Evolutionary conservation across 208 protist species (phyloP), one percentile per base, ranked within the genome.

Genomic region (Crithidia bombi): DNA sequence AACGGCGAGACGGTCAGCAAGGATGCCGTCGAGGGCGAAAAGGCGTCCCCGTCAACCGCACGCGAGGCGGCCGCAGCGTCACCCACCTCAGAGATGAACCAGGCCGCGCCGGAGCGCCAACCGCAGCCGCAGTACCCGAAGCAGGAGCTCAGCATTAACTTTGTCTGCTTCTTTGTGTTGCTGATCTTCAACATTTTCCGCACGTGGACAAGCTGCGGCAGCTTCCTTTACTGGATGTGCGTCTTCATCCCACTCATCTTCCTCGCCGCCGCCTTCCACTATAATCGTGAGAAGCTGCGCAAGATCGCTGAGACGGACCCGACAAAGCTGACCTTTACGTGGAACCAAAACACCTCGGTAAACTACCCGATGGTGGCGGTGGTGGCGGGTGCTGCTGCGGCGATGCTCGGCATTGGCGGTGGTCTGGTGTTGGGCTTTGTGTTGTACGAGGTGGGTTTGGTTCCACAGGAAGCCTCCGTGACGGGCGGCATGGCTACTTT

Each of bases 351-450:
- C 21, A 96, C 66, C 36, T 84, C 63, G 15, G 58, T 93, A 2
- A 71, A 49, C 23, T 94, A 83, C 65, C 91, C 88, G 21, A 57
- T 91, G 39, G 75, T 90, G 23, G 82, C 91, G 0, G 74, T 96
- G 10, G 33, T 93, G 19, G 91, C 91, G 0, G 91, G 91, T 43
- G 86, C 75, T 11, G 86, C 86, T 26, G 88, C 88, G 3, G 74
- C 86, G 6, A 88, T 96, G 81, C 78, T 96, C 39, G 91, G 91
- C 46, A 93, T 96, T 63, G 91, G 91, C 32, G 91, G 91, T 26
- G 91, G 91, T 12, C 75, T 96, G 21, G 85, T 96, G 15, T 64
- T 96, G 0, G 83, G 91, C 33, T 93, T 96, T 59, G 79, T 96
- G 25, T 65, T 96, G 36, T 91, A 93, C 74, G 88, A 96, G 58